Conservation (phyloP, 352 stramenopile genomes). For the Globisporangium radiosum region DNA sequence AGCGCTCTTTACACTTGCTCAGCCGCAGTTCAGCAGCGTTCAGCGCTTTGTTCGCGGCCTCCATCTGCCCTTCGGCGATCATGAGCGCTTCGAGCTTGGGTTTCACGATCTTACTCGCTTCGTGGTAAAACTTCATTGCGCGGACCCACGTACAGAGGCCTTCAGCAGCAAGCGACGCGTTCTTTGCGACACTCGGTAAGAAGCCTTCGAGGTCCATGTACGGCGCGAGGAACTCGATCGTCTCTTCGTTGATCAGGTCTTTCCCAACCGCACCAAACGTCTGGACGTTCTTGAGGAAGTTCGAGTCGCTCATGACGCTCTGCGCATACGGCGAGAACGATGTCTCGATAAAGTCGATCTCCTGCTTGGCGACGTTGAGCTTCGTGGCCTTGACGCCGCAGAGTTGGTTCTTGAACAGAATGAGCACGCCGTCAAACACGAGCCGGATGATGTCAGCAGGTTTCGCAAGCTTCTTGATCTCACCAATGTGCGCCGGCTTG, state of each 20-base stretch:
- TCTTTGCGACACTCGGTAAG: constrained; percentile 93
- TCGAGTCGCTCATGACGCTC: constrained; percentile 94
- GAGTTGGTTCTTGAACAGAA: constrained; percentile 94
- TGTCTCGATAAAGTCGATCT: constrained; percentile 96
- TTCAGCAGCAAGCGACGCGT: constrained; percentile 93
- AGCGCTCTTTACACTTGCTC: constrained; percentile 91
- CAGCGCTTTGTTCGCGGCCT: constrained; percentile 95
- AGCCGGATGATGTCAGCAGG: constrained; percentile 98
- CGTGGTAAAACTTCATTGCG: constrained; percentile 99
- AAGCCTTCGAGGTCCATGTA: constrained; percentile 98
- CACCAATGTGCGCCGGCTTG: constrained; percentile 96
- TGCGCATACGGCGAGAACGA: constrained; percentile 95
- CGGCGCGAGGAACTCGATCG: constrained; percentile 94
- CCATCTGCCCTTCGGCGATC: constrained; percentile 95
- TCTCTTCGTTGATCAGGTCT: constrained; percentile 99
- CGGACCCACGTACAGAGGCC: constrained; percentile 96
- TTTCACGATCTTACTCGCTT: constrained; percentile 98
- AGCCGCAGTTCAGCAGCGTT: constrained; percentile 90
- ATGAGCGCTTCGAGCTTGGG: constrained; percentile 96
- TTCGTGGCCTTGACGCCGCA: constrained; percentile 90
- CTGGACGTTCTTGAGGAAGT: constrained; percentile 96
- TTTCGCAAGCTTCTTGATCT: constrained; percentile 98
- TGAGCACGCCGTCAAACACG: constrained; percentile 97
- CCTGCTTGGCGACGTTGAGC: constrained; percentile 95
- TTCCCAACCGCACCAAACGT: constrained; percentile 95